Percentiles rank a stretch among this genome's conserved stretches.
phyloP scores from a whole-genome alignment of 208 protist genomes.

The Crithidia sp. region DNA sequence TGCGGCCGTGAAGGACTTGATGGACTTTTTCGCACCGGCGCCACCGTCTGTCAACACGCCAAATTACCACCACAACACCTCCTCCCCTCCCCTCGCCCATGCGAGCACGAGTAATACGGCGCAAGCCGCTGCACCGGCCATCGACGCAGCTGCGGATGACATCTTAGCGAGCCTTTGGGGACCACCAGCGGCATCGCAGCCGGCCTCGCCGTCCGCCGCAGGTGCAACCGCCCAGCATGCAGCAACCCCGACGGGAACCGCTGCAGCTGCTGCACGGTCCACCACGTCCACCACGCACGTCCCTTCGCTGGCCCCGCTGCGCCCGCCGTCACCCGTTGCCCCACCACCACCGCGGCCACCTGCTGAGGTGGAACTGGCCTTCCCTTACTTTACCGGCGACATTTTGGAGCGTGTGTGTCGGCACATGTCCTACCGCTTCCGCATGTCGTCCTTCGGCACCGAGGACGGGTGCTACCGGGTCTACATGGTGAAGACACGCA shows the following conservation, averaged over 20 bases:
- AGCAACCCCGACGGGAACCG: slow-evolving; percentile 4
- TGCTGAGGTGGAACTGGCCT: slow-evolving; percentile 58
- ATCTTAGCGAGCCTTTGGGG: slow-evolving; percentile 1
- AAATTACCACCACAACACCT: background rate
- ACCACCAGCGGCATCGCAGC: background rate
- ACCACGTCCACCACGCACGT: background rate
- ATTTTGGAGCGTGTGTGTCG: slow-evolving; percentile 66
- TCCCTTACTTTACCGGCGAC: slow-evolving; percentile 73
- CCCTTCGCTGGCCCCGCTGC: background rate
- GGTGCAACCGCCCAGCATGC: background rate
- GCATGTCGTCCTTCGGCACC: slow-evolving; percentile 43
- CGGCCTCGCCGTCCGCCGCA: too few species aligned
- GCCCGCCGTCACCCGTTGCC: background rate
- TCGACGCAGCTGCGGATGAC: background rate
- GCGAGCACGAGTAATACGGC: background rate
- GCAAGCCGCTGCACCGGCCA: background rate
- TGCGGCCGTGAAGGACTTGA: slow-evolving; percentile 16
- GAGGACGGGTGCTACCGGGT: slow-evolving; percentile 50
- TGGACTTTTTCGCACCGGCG: slow-evolving; percentile 26
- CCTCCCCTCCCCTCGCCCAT: background rate
- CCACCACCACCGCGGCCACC: slow-evolving; percentile 9
- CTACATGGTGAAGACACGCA: slow-evolving; percentile 48
- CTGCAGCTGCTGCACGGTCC: background rate
- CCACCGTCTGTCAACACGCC: background rate
- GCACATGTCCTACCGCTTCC: slow-evolving; percentile 85